A percentile compares a stretch with the other conserved stretches of the same genome.
Evolutionary conservation across 441 rosid genomes (phyloP).

Genomic region (Eugenia klotzschiana): DNA sequence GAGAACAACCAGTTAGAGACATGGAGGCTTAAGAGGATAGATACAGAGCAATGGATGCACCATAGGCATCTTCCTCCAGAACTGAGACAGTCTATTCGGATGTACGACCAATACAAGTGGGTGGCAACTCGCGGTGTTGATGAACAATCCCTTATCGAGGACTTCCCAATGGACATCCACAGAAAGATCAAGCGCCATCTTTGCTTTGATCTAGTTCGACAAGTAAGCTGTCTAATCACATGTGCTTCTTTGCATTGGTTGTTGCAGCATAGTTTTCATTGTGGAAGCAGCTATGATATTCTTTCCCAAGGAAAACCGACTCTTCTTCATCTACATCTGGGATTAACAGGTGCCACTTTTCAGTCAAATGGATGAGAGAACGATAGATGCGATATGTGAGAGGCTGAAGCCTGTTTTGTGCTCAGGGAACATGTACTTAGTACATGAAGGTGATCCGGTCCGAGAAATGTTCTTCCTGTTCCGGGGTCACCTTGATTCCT

Average conservation of each 20-base stretch:
- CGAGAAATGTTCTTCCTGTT: conserved; percentile 54
- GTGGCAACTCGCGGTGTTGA: conserved; percentile 77
- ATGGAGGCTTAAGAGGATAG: conserved; percentile 79
- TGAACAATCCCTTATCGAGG: conserved; percentile 55
- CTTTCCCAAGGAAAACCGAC: neutral
- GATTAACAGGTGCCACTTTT: conserved; percentile 41
- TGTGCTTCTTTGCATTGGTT: neutral
- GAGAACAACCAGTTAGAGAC: conserved; percentile 65
- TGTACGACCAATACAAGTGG: conserved; percentile 79
- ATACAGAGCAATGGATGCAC: conserved; percentile 84
- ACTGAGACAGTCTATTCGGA: conserved; percentile 47
- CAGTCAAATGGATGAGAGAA: conserved; percentile 58
- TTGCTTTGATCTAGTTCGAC: conserved; percentile 72
- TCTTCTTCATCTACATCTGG: neutral
- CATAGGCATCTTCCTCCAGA: conserved; percentile 77
- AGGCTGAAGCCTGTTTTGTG: conserved; percentile 46
- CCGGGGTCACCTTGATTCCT: conserved; percentile 53
- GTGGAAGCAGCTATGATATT: neutral
- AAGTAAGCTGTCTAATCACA: conserved; percentile 28
- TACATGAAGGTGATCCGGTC: conserved; percentile 61
- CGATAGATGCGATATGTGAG: conserved; percentile 58
- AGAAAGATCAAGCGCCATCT: conserved; percentile 82
- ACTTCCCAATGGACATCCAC: conserved; percentile 69
- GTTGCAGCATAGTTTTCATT: neutral
- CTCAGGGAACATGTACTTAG: conserved; percentile 38